phyloP scores from a whole-genome alignment of 371 early-diverging fungal genomes.

The Mucor mucedo region DNA sequence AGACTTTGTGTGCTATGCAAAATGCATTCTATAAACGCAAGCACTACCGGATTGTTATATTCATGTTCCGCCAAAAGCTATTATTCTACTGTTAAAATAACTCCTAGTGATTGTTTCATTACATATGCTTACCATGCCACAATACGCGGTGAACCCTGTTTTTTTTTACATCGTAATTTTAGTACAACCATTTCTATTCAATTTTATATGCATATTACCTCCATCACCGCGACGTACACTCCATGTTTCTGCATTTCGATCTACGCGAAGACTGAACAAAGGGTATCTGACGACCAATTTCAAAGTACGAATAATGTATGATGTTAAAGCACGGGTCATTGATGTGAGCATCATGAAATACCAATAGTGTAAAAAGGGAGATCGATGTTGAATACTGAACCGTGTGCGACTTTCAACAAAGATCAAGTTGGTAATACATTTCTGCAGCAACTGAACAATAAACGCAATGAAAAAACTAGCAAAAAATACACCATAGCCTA shows the following conservation, averaged over 20 bases:
- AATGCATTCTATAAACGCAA: conserved; percentile 46
- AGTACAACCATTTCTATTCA: no score
- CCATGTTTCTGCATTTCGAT: conserved; percentile 60
- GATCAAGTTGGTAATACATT: conserved; percentile 42
- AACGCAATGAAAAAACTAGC: conserved; percentile 53
- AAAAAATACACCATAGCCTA: conserved; percentile 51
- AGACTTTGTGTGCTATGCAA: conserved; percentile 15
- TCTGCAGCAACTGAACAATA: conserved; percentile 50
- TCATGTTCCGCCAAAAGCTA: conserved; percentile 52
- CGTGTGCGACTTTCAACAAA: conserved; percentile 41
- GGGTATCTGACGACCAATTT: conserved; percentile 49
- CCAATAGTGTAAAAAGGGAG: conserved; percentile 54
- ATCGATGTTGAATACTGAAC: conserved; percentile 43
- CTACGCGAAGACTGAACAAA: conserved; percentile 51
- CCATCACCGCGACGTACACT: conserved; percentile 59
- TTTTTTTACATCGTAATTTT: neutral
- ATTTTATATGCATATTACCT: conserved; percentile 20
- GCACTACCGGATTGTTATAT: conserved; percentile 51
- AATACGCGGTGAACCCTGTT: conserved; percentile 49
- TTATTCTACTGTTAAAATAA: neutral
- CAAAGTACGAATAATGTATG: conserved; percentile 49
- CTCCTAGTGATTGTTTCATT: no score
- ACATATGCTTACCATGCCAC: conserved; percentile 49
- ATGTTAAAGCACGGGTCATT: conserved; percentile 56
- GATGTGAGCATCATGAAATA: conserved; percentile 60